Percentiles rank a stretch among this genome's conserved stretches.
Evolutionary conservation across 805 yeast genomes (phyloP).

Genomic region (Lipomyces sp.): DNA sequence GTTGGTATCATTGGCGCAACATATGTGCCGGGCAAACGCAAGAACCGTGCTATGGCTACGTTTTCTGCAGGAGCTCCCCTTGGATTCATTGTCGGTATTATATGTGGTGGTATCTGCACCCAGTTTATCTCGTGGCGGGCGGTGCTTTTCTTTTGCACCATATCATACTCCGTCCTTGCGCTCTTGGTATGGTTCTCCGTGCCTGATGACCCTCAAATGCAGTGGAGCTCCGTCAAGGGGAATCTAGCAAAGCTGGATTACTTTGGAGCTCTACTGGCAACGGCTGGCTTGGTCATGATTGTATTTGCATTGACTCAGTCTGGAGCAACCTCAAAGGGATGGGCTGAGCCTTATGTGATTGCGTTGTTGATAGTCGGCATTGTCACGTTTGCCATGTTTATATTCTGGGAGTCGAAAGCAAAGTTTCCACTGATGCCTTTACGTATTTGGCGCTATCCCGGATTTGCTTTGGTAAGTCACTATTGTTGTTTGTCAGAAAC

Average conservation of each 20-base stretch:
- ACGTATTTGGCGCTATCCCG: conserved; percentile 49
- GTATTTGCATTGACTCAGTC: conserved; percentile 54
- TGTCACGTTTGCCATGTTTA: conserved; percentile 46
- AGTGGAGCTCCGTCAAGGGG: conserved; percentile 45
- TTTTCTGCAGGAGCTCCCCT: conserved; percentile 57
- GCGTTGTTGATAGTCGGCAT: conserved; percentile 52
- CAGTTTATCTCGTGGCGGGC: conserved; percentile 51
- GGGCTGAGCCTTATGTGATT: conserved; percentile 55
- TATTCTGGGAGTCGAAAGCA: conserved; percentile 49
- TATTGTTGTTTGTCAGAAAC: neutral
- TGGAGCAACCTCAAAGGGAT: conserved; percentile 49
- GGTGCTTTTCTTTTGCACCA: conserved; percentile 49
- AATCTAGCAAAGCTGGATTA: conserved; percentile 50
- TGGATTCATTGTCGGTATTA: conserved; percentile 52
- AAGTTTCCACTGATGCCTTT: conserved; percentile 55
- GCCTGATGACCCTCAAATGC: conserved; percentile 48
- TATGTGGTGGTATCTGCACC: conserved; percentile 52
- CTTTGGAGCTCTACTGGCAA: conserved; percentile 51
- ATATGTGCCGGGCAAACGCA: conserved; percentile 41
- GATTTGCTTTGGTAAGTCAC: conserved; percentile 47
- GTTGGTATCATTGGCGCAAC: conserved; percentile 52
- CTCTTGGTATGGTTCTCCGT: conserved; percentile 43
- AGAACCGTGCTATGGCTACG: conserved; percentile 40
- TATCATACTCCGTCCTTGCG: conserved; percentile 45
- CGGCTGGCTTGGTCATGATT: conserved; percentile 51